A percentile compares a stretch with the other conserved stretches of the same genome.
These are phyloP conservation scores for Vitis hybrid DNA, from an alignment of 177 flowering plant genomes.

Conservation along the genomic window DNA sequence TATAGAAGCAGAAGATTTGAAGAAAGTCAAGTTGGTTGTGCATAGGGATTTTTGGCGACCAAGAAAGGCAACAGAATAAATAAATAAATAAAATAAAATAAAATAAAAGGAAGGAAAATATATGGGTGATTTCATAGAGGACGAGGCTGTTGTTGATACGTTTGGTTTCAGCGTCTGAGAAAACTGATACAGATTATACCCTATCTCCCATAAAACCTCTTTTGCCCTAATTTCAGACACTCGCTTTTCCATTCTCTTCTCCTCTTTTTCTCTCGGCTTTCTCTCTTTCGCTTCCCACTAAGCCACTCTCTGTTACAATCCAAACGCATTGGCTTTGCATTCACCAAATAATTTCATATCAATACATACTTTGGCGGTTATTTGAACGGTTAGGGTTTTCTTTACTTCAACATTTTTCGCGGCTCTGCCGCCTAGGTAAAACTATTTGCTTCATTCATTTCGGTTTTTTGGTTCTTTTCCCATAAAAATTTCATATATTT, in stretches of 20 bases:
- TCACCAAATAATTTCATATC: neutral
- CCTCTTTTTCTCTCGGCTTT: neutral
- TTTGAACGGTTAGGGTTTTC: slow-evolving; percentile 43
- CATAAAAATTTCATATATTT: no score
- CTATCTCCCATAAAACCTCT: slow-evolving; percentile 8
- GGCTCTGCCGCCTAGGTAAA: slow-evolving; percentile 12
- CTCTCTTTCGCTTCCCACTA: neutral
- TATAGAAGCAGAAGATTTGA: neutral
- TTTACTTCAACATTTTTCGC: slow-evolving; percentile 8
- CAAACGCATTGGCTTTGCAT: slow-evolving; percentile 25
- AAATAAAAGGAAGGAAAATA: neutral
- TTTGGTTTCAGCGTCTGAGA: slow-evolving; percentile 18
- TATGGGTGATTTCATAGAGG: neutral
- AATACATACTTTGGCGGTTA: slow-evolving; percentile 24
- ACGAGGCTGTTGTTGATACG: slow-evolving; percentile 26
- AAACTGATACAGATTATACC: slow-evolving; percentile 19
- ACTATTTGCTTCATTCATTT: no score
- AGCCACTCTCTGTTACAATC: neutral
- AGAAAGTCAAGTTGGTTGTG: neutral
- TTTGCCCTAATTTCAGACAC: slow-evolving; percentile 10
- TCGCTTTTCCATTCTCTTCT: neutral
- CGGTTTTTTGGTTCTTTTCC: no score
- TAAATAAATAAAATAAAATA: neutral
- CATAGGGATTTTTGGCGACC: neutral
- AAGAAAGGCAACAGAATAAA: neutral